Evolutionary conservation across 352 stramenopile genomes (phyloP).

Genomic region (Phytophthora colocasiae): DNA sequence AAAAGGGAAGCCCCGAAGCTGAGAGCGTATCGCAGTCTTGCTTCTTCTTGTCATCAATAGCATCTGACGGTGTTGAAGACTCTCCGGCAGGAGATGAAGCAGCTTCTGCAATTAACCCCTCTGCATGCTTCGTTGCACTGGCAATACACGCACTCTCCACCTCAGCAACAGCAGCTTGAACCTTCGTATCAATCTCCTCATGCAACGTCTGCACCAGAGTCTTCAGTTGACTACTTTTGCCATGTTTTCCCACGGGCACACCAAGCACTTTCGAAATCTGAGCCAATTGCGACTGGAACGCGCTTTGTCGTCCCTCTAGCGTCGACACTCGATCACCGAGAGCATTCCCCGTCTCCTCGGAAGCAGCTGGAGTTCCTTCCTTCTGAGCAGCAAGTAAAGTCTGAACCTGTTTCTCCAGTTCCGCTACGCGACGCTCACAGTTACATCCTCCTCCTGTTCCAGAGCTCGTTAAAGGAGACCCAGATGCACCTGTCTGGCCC

Average conservation of each 20-base stretch:
- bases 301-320: slow-evolving; percentile 75
- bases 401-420: slow-evolving; percentile 67
- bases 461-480: background rate
- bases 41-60: slow-evolving; percentile 20
- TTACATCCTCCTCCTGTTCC: slow-evolving; percentile 27
- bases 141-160: slow-evolving; percentile 27
- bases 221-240: slow-evolving; percentile 74
- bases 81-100: slow-evolving; percentile 22
- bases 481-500: slow-evolving; percentile 14
- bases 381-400: slow-evolving; percentile 30
- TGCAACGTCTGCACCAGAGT: slow-evolving; percentile 74
- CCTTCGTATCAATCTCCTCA: slow-evolving; percentile 74
- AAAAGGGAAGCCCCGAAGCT: slow-evolving; percentile 43
- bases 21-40: slow-evolving; percentile 22
- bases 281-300: slow-evolving; percentile 83
- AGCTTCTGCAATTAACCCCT: slow-evolving; percentile 26
- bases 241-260: slow-evolving; percentile 65
- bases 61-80: slow-evolving; percentile 21
- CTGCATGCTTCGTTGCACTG: slow-evolving; percentile 15
- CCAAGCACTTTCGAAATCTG: slow-evolving; percentile 80
- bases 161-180: slow-evolving; percentile 36
- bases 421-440: slow-evolving; percentile 60
- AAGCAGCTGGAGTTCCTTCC: background rate
- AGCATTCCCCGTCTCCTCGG: slow-evolving; percentile 28
- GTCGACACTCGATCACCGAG: slow-evolving; percentile 77